These are phyloP conservation scores for Monosporascus sp. DNA, from an alignment of 2,329 filamentous ascomycete species.

Conservation along the genomic window DNA sequence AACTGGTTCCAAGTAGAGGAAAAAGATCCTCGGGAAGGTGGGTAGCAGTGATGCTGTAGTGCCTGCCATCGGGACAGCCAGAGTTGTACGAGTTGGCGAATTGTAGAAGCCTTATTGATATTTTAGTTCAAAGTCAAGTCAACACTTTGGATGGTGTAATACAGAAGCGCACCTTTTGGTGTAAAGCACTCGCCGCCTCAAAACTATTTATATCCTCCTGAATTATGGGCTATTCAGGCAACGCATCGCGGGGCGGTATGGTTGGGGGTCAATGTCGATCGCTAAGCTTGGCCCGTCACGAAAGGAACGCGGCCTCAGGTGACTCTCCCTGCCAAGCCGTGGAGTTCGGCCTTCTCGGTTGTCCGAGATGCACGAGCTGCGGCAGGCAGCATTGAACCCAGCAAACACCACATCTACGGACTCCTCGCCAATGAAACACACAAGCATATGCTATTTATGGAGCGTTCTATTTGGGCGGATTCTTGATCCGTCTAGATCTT, in stretches of 20 bases:
- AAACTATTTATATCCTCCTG: no score
- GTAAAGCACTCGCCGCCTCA: no score
- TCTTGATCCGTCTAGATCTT: no score
- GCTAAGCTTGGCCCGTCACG: slow-evolving; percentile 1
- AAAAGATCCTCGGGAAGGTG: slow-evolving; percentile 19
- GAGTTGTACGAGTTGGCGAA: neutral
- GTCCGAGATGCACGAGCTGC: slow-evolving; percentile 6
- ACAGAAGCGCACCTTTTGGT: neutral
- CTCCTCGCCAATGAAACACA: no score
- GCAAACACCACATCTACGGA: no score
- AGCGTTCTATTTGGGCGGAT: neutral
- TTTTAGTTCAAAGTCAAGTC: neutral
- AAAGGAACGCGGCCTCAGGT: slow-evolving; percentile 12
- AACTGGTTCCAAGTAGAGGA: slow-evolving; percentile 20
- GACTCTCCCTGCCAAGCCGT: slow-evolving; percentile 2
- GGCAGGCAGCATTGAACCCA: neutral
- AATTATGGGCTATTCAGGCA: neutral
- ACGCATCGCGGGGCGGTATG: neutral
- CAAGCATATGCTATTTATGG: no score
- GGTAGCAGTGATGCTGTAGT: slow-evolving; percentile 22
- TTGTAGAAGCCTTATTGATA: no score
- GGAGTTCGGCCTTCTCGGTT: slow-evolving; percentile 12
- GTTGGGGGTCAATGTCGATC: neutral
- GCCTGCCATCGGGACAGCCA: slow-evolving; percentile 9
- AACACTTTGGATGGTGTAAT: neutral